A percentile compares a stretch with the other conserved stretches of the same genome.
Conservation (phyloP, 2,329 filamentous ascomycete genomes). For the Arthrobotrys sinensis region DNA sequence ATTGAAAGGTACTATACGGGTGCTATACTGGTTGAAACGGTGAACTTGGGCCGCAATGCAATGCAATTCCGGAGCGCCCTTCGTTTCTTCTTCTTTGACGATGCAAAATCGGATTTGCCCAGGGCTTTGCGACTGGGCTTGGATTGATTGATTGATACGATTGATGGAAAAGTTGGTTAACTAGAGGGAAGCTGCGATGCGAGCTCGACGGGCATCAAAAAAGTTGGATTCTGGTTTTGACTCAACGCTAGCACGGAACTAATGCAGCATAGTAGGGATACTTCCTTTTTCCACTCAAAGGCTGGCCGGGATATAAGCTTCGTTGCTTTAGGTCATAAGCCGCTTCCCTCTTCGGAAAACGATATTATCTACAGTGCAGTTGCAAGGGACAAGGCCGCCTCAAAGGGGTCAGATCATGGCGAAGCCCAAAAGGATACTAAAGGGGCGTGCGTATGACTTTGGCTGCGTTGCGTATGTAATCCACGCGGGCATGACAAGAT, state of each 20-base stretch:
- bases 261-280: conserved; percentile 24
- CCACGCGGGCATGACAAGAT: conserved; percentile 29
- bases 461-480: conserved; percentile 59
- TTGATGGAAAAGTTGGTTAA: conserved; percentile 25
- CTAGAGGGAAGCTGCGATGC: conserved; percentile 33
- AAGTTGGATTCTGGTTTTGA: conserved; percentile 38
- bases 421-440: conserved; percentile 21
- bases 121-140: conserved; percentile 3
- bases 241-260: conserved; percentile 39
- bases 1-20: background rate
- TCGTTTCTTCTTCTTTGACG: conserved; percentile 18
- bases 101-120: conserved; percentile 15
- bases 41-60: conserved; percentile 6
- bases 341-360: conserved; percentile 39
- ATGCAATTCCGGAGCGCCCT: conserved; percentile 14
- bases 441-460: conserved; percentile 45
- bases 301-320: conserved; percentile 53
- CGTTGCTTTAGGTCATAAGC: conserved; percentile 33
- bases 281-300: conserved; percentile 37
- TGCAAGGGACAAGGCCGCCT: conserved; percentile 27
- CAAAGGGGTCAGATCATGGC: conserved; percentile 41
- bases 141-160: conserved; percentile 20
- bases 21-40: conserved; percentile 16
- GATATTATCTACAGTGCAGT: conserved; percentile 32
- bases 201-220: conserved; percentile 25